phyloP scores from a whole-genome alignment of 2,329 filamentous ascomycete species.

The Fusarium mexicanum region DNA sequence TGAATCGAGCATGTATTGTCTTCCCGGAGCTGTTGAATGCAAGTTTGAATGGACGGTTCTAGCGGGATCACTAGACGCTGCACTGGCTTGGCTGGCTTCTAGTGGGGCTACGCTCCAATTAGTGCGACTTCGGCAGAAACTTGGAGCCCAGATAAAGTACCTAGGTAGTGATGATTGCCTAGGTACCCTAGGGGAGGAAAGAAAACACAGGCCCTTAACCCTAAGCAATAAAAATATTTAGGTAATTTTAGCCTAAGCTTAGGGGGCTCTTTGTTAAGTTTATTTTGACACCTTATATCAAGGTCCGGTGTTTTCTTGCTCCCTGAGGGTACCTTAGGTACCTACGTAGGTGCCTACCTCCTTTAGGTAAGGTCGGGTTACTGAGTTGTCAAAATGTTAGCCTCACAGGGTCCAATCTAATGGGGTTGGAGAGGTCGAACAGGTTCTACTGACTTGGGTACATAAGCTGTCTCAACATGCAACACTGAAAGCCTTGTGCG shows the following conservation, averaged over 20 bases:
- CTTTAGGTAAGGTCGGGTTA: background rate
- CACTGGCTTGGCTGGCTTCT: constrained; percentile 1
- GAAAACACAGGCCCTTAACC: too few relatives aligned
- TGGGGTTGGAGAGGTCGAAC: background rate
- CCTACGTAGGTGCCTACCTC: background rate
- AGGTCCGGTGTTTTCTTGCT: too few relatives aligned
- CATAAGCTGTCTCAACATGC: background rate
- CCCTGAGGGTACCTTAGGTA: background rate
- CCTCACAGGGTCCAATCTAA: constrained; percentile 30
- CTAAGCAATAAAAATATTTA: too few relatives aligned
- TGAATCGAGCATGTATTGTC: background rate
- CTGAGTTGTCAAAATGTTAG: constrained; percentile 16
- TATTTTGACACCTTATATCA: too few relatives aligned
- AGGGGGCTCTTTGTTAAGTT: too few relatives aligned
- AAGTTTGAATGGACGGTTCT: constrained; percentile 1
- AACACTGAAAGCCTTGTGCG: background rate
- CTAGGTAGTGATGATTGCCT: background rate
- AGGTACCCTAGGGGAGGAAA: too few relatives aligned
- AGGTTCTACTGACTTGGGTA: background rate
- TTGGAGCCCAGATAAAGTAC: background rate
- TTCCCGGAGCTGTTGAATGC: constrained; percentile 4
- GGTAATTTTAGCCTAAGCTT: too few relatives aligned
- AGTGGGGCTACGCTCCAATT: constrained; percentile 35
- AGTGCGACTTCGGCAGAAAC: constrained; percentile 24
- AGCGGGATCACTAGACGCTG: constrained; percentile 3